phyloP scores from a whole-genome alignment of 805 yeast genomes.

The Nakazawaea molendinolei region DNA sequence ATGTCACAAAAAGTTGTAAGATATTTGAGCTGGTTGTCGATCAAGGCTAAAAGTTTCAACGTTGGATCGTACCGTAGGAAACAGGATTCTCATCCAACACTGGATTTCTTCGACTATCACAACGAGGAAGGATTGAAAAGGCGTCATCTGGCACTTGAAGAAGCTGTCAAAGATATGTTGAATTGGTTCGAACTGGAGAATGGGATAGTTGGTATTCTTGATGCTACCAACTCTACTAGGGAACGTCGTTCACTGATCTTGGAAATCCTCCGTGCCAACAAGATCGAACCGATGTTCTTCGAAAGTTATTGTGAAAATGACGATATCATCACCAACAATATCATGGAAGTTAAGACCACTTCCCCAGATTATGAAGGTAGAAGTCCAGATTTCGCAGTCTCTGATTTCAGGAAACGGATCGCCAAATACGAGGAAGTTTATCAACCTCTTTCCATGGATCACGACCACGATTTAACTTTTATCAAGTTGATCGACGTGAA shows the following conservation, averaged over 20 bases:
- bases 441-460: slow-evolving; percentile 59
- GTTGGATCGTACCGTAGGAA: slow-evolving; percentile 81
- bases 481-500: slow-evolving; percentile 85
- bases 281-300: slow-evolving; percentile 83
- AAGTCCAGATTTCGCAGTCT: slow-evolving; percentile 65
- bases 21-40: slow-evolving; percentile 87
- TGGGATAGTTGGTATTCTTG: slow-evolving; percentile 89
- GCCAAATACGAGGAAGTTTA: slow-evolving; percentile 66
- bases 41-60: slow-evolving; percentile 80
- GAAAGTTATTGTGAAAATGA: slow-evolving; percentile 89
- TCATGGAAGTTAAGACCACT: slow-evolving; percentile 78
- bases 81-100: slow-evolving; percentile 54
- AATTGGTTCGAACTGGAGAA: slow-evolving; percentile 75
- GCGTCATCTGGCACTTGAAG: slow-evolving; percentile 62
- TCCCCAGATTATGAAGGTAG: slow-evolving; percentile 73
- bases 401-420: slow-evolving; percentile 71
- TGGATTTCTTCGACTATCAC: slow-evolving; percentile 68
- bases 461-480: slow-evolving; percentile 66
- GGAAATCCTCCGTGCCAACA: slow-evolving; percentile 46
- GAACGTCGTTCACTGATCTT: slow-evolving; percentile 62
- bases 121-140: slow-evolving; percentile 59
- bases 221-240: slow-evolving; percentile 85
- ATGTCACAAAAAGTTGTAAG: slow-evolving; percentile 93
- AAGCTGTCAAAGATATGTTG: slow-evolving; percentile 75
- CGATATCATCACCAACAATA: slow-evolving; percentile 69